Conservation (phyloP, 305 asterid species). For the Striga hermonthica region DNA sequence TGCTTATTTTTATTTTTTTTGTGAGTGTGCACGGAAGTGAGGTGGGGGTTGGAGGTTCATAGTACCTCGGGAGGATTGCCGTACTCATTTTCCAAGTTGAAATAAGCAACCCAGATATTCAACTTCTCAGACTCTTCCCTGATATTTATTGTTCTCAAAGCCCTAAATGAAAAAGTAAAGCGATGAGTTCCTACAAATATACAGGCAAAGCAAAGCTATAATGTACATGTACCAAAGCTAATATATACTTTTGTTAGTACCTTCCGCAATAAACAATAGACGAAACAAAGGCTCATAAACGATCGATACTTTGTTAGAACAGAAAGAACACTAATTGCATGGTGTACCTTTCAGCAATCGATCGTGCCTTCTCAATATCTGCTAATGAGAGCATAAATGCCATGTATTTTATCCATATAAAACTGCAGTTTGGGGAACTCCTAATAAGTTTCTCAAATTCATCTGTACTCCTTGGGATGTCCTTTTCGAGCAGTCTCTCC, state of each 20-base stretch:
- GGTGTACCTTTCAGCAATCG: slow-evolving; percentile 82
- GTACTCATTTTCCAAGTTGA: slow-evolving; percentile 85
- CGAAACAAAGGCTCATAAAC: not conserved
- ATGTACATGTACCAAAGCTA: not conserved
- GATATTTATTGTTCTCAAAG: slow-evolving; percentile 78
- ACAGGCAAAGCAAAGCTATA: not conserved
- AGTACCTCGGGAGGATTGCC: slow-evolving; percentile 94
- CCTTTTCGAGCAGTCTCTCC: slow-evolving; percentile 77
- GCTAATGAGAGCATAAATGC: slow-evolving; percentile 74
- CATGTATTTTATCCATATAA: slow-evolving; percentile 93
- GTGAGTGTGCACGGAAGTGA: too few species aligned
- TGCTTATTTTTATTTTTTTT: slow-evolving; percentile 1
- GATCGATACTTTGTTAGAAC: too few species aligned
- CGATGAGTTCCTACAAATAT: not conserved
- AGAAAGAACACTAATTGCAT: slow-evolving; percentile 16
- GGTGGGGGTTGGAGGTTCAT: slow-evolving; percentile 1
- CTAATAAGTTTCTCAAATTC: slow-evolving; percentile 88
- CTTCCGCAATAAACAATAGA: not conserved
- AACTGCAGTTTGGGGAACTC: slow-evolving; percentile 84
- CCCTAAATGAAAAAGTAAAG: slow-evolving; percentile 45
- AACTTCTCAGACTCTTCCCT: slow-evolving; percentile 74
- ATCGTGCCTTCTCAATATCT: slow-evolving; percentile 86
- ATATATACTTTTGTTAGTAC: not conserved
- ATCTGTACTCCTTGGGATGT: slow-evolving; percentile 67
- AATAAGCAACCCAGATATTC: slow-evolving; percentile 82